Base-by-base conservation (phyloP, 768 basidiomycete genomes). In the Hysterangium stoloniferum region DNA sequence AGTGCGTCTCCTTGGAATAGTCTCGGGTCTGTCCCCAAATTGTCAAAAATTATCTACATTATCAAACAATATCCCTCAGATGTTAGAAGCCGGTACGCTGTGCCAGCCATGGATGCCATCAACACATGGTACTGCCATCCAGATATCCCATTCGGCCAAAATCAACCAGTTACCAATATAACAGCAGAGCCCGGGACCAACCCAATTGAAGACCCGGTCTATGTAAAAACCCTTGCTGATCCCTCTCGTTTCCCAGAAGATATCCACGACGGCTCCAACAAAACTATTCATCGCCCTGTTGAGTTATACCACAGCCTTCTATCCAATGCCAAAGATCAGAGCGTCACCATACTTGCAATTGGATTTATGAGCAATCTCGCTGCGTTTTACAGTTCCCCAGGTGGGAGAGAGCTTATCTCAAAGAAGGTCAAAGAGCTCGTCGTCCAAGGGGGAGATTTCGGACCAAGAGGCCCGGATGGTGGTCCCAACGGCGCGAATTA, bases 61-160 rank as follows among this genome's bases (percentile, higher is more conserved):
- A 3, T n/a, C 15, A 25, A 6, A 15, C n/a, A 43, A 15, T 20
- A 15, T 43, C 15, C 41, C 3, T 15, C 24, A 45, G 44, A 45
- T 45, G 44, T 45, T 28, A 31, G 24, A 19, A 45, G 44, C 19
- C 7, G 8, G 9, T 45, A 45, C 19, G 24, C 44, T 15, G 24
- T 31, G 19, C 44, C 44, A 15, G 44, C n/a, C 25, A 45, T 45
- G 13, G 44, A 45, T 31, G 22, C 44, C 13, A 45, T 45, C 22
- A 45, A 45, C 19, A 45, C 44, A 31, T 45, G 29, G 22, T 45
- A 45, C 31, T 24, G 44, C 22, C 22, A 45, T 25, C 44, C 29
- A 17, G 44, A 31, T 15, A 45, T 45, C 19, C 44, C 44, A 8
- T 45, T 45, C 17, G 4, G 24, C 29, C 44, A 45, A 28, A 45